Conservation (phyloP, 2,329 filamentous ascomycete genomes). For the Zasmidium angulare region DNA sequence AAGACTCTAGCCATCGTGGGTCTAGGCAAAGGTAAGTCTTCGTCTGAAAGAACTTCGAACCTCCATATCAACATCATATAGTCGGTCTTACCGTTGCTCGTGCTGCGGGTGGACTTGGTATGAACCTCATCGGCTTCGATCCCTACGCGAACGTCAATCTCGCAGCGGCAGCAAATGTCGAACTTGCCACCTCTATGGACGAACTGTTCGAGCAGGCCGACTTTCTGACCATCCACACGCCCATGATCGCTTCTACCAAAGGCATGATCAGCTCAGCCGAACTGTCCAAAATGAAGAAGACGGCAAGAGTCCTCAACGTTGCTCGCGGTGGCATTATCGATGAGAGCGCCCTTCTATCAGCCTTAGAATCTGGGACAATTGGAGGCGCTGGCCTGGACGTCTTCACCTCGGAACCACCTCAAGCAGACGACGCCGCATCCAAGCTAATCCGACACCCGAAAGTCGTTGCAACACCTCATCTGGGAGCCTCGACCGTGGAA, state of each 20-base stretch:
- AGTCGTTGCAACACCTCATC: constrained; percentile 75
- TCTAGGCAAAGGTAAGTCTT: constrained; percentile 65
- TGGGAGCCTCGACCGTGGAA: constrained; percentile 77
- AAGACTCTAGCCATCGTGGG: constrained; percentile 77
- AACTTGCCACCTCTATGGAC: constrained; percentile 32
- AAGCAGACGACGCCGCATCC: constrained; percentile 58
- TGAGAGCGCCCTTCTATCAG: constrained; percentile 68
- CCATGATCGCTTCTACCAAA: constrained; percentile 72
- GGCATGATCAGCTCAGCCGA: constrained; percentile 70
- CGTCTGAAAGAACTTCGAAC: too few species aligned
- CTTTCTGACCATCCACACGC: constrained; percentile 80
- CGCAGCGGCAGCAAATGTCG: constrained; percentile 65
- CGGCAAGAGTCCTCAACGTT: constrained; percentile 74
- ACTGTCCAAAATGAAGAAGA: constrained; percentile 69
- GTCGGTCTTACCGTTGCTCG: constrained; percentile 76
- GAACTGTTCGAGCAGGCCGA: constrained; percentile 66
- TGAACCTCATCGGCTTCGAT: constrained; percentile 73
- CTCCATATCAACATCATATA: constrained; percentile 29
- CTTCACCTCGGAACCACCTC: constrained; percentile 72
- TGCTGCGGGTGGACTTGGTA: constrained; percentile 74
- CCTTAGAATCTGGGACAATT: constrained; percentile 68
- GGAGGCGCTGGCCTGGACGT: constrained; percentile 78
- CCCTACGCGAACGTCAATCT: constrained; percentile 76
- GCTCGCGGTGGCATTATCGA: constrained; percentile 79
- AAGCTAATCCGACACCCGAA: constrained; percentile 67